Evolutionary conservation across 1,284 basidiomycete genomes (phyloP).

Genomic region (Trametes hirsuta): DNA sequence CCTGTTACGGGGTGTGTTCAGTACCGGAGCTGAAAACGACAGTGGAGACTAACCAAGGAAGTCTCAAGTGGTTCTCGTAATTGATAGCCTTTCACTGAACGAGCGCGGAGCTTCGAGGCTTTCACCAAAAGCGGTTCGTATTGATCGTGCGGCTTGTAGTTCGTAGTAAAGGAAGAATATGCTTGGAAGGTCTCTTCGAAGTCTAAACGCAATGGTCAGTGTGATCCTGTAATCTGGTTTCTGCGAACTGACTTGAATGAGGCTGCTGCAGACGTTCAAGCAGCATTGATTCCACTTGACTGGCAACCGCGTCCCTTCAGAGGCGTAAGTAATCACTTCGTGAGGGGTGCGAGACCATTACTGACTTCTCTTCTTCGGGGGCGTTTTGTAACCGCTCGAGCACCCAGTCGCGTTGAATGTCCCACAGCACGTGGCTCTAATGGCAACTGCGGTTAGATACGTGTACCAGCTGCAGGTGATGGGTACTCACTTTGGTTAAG

Average conservation of each 20-base stretch:
- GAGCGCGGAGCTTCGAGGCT: slow-evolving; percentile 71
- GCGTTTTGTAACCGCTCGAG: slow-evolving; percentile 58
- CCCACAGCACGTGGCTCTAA: slow-evolving; percentile 77
- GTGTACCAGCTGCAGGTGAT: neutral
- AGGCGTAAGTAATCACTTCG: neutral
- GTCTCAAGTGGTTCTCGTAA: slow-evolving; percentile 64
- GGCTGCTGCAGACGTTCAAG: slow-evolving; percentile 66
- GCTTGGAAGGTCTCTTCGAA: slow-evolving; percentile 79
- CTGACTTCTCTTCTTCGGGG: slow-evolving; percentile 51
- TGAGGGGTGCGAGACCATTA: neutral
- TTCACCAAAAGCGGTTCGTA: slow-evolving; percentile 80
- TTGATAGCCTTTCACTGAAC: slow-evolving; percentile 62
- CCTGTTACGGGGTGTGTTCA: slow-evolving; percentile 35
- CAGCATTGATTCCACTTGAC: slow-evolving; percentile 52
- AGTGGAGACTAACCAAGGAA: slow-evolving; percentile 49
- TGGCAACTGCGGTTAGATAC: neutral
- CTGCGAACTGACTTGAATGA: slow-evolving; percentile 59
- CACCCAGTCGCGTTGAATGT: slow-evolving; percentile 76
- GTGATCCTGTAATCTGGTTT: neutral
- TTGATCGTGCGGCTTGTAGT: slow-evolving; percentile 67
- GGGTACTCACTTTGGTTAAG: slow-evolving; percentile 53
- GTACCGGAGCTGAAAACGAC: neutral
- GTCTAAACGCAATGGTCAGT: slow-evolving; percentile 39
- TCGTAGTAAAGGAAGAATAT: slow-evolving; percentile 88
- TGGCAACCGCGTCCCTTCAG: slow-evolving; percentile 43